Evolutionary conservation across 2,329 filamentous ascomycete genomes (phyloP).

Genomic region (Neopestalotiopsis sp.): DNA sequence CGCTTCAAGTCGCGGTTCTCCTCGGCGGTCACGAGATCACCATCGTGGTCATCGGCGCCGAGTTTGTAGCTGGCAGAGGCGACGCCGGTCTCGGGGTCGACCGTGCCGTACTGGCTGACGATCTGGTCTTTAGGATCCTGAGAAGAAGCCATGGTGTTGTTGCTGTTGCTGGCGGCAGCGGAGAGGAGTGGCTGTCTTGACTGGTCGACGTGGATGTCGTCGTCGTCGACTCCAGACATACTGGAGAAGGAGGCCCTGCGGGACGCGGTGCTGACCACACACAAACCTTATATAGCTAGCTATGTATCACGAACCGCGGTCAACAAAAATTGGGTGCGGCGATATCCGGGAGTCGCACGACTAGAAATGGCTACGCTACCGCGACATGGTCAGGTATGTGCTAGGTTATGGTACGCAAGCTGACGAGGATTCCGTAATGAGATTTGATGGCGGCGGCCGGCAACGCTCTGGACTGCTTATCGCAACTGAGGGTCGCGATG

Average conservation of each 20-base stretch:
- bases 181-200: constrained; percentile 7
- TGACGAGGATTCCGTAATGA: constrained; percentile 16
- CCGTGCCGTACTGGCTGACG: constrained; percentile 6
- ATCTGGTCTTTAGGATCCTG: constrained; percentile 11
- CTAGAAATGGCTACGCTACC: neutral
- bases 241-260: neutral
- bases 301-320: neutral
- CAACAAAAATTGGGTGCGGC: neutral
- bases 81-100: neutral
- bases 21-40: constrained; percentile 51
- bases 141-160: neutral
- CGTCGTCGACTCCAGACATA: neutral
- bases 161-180: neutral
- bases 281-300: constrained; percentile 11
- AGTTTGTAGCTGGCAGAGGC: neutral
- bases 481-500: constrained; percentile 8
- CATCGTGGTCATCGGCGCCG: constrained; percentile 34
- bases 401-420: constrained; percentile 6
- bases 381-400: neutral
- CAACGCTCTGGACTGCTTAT: constrained; percentile 13
- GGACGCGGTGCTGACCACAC: neutral
- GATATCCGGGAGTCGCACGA: constrained; percentile 1
- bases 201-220: neutral
- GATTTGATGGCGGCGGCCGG: neutral
- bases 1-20: constrained; percentile 57